Conservation (phyloP, 164 flowering plant genomes). For the Stephania yunnanensis region DNA sequence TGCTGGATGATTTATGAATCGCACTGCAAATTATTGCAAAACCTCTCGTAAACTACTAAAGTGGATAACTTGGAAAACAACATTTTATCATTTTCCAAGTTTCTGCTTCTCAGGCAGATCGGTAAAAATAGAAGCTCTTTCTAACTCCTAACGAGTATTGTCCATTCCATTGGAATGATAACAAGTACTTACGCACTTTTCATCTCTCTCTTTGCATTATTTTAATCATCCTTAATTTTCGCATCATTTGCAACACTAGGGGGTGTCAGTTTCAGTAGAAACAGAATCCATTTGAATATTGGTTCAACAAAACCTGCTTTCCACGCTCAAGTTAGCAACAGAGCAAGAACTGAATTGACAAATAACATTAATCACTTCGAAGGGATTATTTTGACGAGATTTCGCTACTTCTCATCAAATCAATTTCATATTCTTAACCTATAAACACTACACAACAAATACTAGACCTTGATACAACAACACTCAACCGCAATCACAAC, state of each 20-base stretch:
- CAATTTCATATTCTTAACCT: background rate
- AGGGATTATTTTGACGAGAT: background rate
- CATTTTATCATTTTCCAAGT: background rate
- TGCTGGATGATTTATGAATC: no score
- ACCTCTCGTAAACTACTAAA: no score
- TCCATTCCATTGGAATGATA: no score
- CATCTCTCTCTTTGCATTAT: no score
- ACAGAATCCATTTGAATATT: background rate
- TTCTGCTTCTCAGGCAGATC: background rate
- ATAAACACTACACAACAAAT: background rate
- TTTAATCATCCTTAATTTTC: no score
- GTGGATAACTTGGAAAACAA: background rate
- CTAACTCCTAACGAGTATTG: no score
- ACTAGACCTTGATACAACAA: background rate
- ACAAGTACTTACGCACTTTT: no score
- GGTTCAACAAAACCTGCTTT: background rate
- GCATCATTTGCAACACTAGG: background rate
- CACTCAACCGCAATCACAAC: background rate
- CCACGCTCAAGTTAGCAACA: background rate
- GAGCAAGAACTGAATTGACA: background rate
- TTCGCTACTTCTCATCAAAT: background rate
- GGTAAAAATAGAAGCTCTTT: no score
- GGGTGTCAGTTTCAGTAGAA: background rate
- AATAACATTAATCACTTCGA: background rate
- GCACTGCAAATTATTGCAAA: no score